These are phyloP conservation scores for Pestalotiopsis sp. DNA, from an alignment of 2,329 filamentous ascomycete species.

Conservation along the genomic window DNA sequence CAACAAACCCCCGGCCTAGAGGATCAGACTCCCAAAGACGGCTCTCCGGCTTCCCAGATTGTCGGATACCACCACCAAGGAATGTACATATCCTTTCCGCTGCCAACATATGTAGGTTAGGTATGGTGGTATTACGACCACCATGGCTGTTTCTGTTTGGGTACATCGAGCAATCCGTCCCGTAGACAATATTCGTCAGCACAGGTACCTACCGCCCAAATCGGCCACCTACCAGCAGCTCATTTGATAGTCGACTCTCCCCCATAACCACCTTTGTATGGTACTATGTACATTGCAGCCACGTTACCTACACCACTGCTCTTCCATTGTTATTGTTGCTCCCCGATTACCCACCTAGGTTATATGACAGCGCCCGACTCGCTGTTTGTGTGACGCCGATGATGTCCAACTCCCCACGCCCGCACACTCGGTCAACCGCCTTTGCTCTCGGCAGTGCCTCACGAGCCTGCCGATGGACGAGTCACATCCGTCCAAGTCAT, in stretches of 20 bases:
- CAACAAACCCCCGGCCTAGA: neutral
- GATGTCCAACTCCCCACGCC: neutral
- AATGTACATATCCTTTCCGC: neutral
- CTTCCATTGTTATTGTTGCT: neutral
- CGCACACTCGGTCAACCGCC: neutral
- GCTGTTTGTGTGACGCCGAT: conserved; percentile 2
- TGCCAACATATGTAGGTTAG: neutral
- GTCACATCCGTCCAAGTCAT: conserved; percentile 9
- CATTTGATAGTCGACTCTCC: too few relatives aligned
- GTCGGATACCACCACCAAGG: neutral
- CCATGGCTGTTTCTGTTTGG: neutral
- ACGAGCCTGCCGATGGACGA: neutral
- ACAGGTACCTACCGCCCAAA: too few relatives aligned
- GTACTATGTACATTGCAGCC: neutral
- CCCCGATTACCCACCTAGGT: neutral
- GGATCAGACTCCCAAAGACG: conserved; percentile 4
- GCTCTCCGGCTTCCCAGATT: conserved; percentile 10
- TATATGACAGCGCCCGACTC: neutral
- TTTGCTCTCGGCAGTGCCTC: neutral
- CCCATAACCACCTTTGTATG: neutral
- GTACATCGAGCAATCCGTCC: neutral
- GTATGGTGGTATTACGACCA: neutral
- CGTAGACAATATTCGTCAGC: too few relatives aligned
- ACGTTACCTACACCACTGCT: neutral
- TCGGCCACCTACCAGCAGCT: too few relatives aligned